Base-by-base conservation (phyloP, 1,284 basidiomycete genomes). In the Leccinum angustisporum region DNA sequence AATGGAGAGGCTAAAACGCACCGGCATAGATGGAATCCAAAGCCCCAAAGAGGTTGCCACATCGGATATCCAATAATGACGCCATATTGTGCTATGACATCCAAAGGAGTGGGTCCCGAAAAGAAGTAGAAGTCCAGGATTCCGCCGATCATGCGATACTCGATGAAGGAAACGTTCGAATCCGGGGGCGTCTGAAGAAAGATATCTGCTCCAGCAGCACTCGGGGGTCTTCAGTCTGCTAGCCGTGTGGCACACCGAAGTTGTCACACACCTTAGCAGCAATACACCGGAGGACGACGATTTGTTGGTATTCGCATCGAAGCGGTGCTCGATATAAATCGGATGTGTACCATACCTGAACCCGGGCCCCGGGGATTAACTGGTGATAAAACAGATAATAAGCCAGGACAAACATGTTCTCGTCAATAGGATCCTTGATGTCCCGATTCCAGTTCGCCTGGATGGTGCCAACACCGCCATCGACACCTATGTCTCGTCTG, bases 371-470 rank as follows among this genome's bases (percentile, higher is more conserved):
- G 25, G 25, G 3, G 27, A 60, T 67, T 59, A 63, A 69, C 51
- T 53, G 54, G 16, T 5, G 31, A 8, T 38, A 1, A 13, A 9
- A 14, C 11, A 4, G 6, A 40, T 25, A 27, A 9, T 31, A 27
- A 8, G 4, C 34, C 11, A 8, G 5, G 11, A 74, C 83, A 61
- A 66, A 86, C 86, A 86, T 71, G 62, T 88, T 89, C 64, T 83
- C 71, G 67, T 88, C 83, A 16, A 85, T 72, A 3, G 86, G 86
- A 69, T 87, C 85, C 6, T 75, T 77, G 40, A 74, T 76, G 69
- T 90, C 88, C n/a, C 89, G 80, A 10, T 83, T 83, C 87, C 90
- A 91, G 74, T 86, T 79, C 1, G 88, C 86, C 70, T 91, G 90
- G 9, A 91, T 77, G 0, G 86, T 88, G 2, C 86, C 85, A 27